Evolutionary conservation across 148 eudicot genomes (phyloP), one percentile per base, ranked within the genome.

Genomic region (Suaeda aralocaspica): DNA sequence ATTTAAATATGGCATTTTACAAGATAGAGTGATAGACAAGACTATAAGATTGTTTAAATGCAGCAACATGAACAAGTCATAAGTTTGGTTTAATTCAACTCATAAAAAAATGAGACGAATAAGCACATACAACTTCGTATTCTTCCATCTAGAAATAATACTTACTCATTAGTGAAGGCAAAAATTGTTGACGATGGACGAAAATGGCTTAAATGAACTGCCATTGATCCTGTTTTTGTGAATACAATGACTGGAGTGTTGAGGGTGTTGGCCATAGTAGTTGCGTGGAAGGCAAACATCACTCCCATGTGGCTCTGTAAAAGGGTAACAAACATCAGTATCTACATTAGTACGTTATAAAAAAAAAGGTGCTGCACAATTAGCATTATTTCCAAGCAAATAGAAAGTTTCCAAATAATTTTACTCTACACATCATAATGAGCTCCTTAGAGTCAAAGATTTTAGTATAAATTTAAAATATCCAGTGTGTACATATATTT

Each of bases 221-320:
- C 99, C 99, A 94, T 94, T 72, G 96, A 91, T 70, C 99, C 99
- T n/a, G 97, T 91, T 84, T 88, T 91, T 51, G 99, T 91, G 78
- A 94, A 94, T 58, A 94, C 99, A 76, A 94, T 89, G 71, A 94
- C 84, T 44, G 99, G 93, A 82, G 90, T 91, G 21, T 50, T 76
- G 51, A 91, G 91, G 51, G 96, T 89, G 72, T 94, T 85, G 34
- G 99, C 89, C 86, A 94, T 94, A 41, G 90, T 89, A 76, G 96
- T 86, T 74, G 93, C 87, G 71, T 94, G 99, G 81, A 84, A 86
- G 78, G 91, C 99, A 85, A 94, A 91, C 86, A 89, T 91, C 74
- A 77, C 83, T 66, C 96, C 81, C 99, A 94, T 91, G 72, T 84
- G 91, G 75, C 77, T 81, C 99, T 94, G 92, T 50, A 81, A 46